These are phyloP conservation scores for Zopfia rhizophila DNA, from an alignment of 2,329 filamentous ascomycete species.

Conservation along the genomic window DNA sequence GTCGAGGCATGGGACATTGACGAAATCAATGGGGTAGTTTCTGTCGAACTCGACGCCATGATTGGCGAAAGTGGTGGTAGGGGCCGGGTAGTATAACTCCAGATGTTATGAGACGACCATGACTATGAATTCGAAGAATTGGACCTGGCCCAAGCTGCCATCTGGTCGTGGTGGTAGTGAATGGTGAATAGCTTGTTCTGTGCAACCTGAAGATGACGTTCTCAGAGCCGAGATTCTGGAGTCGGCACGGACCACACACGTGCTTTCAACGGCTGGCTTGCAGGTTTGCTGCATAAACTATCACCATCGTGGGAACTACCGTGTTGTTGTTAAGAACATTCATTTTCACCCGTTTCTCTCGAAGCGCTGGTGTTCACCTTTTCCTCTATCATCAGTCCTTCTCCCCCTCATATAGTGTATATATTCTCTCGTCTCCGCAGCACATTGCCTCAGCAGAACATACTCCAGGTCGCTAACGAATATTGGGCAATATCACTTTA, in stretches of 20 bases:
- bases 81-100: neutral
- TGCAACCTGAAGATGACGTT: conserved; percentile 18
- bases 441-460: too few relatives aligned
- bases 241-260: conserved; percentile 13
- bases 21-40: conserved; percentile 51
- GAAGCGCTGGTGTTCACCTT: too few relatives aligned
- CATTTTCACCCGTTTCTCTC: too few relatives aligned
- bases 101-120: conserved; percentile 11
- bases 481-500: too few relatives aligned
- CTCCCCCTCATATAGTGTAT: too few relatives aligned
- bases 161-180: conserved; percentile 6
- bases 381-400: too few relatives aligned
- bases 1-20: conserved; percentile 41
- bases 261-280: conserved; percentile 13
- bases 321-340: too few relatives aligned
- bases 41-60: conserved; percentile 50
- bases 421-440: too few relatives aligned
- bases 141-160: neutral
- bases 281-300: too few relatives aligned
- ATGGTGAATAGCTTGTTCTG: conserved; percentile 6
- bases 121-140: neutral
- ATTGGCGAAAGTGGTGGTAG: conserved; percentile 4
- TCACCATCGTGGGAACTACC: too few relatives aligned
- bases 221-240: conserved; percentile 3
- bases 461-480: too few relatives aligned